Percentiles rank a stretch among this genome's conserved stretches.
Conservation (phyloP, 2,329 filamentous ascomycete species). For the Madurella mycetomatis region DNA sequence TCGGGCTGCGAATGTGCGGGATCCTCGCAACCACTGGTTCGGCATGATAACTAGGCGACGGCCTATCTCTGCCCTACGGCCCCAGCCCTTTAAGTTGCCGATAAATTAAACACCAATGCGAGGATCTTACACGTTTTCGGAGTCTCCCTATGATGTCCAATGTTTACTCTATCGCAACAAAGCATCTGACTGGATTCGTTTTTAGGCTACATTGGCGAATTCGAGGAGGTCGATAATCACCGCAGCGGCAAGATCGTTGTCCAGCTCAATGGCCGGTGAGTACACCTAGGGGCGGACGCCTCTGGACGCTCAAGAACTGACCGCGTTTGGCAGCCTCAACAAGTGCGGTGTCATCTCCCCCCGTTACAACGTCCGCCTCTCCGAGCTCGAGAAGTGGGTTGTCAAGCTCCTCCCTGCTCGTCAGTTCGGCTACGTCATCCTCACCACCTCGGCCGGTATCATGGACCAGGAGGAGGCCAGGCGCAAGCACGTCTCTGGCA, state of each 20-base stretch:
- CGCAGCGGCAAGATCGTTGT: constrained; percentile 99
- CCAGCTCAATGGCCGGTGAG: constrained; percentile 86
- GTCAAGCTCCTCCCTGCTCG: constrained; percentile 97
- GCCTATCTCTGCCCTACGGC: constrained; percentile 68
- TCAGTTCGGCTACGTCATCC: constrained; percentile 99
- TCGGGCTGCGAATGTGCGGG: background rate
- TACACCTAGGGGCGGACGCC: constrained; percentile 15
- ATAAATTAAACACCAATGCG: constrained; percentile 75
- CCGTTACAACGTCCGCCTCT: constrained; percentile 98
- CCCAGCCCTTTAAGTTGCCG: constrained; percentile 99
- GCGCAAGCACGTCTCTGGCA: constrained; percentile 98
- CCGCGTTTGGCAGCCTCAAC: constrained; percentile 59
- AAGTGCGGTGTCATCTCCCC: constrained; percentile 99
- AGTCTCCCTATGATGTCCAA: constrained; percentile 70
- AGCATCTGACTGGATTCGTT: constrained; percentile 46
- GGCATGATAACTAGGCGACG: constrained; percentile 99
- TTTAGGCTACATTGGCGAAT: constrained; percentile 96
- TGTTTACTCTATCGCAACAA: constrained; percentile 96
- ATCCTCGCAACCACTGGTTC: constrained; percentile 44
- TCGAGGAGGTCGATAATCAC: constrained; percentile 99
- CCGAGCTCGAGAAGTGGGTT: constrained; percentile 99
- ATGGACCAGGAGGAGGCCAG: constrained; percentile 99
- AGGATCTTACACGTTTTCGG: constrained; percentile 98
- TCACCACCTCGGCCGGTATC: constrained; percentile 98
- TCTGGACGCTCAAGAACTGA: background rate